Evolutionary conservation across 768 basidiomycete genomes (phyloP), one percentile per base, ranked within the genome.

Genomic region (Suillus weaverae): DNA sequence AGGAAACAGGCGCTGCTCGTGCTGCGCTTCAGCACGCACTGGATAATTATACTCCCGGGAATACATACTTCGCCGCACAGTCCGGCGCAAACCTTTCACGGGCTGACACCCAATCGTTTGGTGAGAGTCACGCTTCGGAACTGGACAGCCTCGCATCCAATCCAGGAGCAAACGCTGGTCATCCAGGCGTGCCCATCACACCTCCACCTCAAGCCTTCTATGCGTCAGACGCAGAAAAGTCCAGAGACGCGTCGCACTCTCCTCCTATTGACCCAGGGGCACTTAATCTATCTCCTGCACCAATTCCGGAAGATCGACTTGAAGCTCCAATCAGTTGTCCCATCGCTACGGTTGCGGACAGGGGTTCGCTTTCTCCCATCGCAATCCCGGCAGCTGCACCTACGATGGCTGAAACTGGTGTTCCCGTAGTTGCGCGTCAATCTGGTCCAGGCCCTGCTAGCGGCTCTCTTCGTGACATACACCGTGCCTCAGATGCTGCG

Each of bases 101-200:
- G 65, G 89, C 89, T 4, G 90, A 94, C 70, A 91, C 90, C 0
- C 85, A 85, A 63, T 92, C 90, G 75, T 95, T 95, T 71, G 93
- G 93, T 22, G 90, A 89, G 76, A 94, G 88, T 44, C 93, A 95
- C 70, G 90, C 89, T 0, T 81, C 78, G 41, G 93, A 94, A 76
- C 81, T 95, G 41, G 83, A 83, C 20, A 81, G 79, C 68, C 86
- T 92, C 60, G 76, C 77, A 57, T 72, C 81, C 14, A 72, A 73
- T 0, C 67, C 72, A 30, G 63, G 68, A 6, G 70, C 67, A 33
- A 66, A 70, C 32, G 60, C 68, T 43, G 69, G 67, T 55, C 76
- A 79, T 63, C 77, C 79, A 22, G 74, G 73, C 54, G 71, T 81
- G n/a, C 76, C 83, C 3, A 30, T 81, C 46, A 81, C 83, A 1